Conservation (phyloP, 768 basidiomycete genomes). For the Tubosaeta sp. region DNA sequence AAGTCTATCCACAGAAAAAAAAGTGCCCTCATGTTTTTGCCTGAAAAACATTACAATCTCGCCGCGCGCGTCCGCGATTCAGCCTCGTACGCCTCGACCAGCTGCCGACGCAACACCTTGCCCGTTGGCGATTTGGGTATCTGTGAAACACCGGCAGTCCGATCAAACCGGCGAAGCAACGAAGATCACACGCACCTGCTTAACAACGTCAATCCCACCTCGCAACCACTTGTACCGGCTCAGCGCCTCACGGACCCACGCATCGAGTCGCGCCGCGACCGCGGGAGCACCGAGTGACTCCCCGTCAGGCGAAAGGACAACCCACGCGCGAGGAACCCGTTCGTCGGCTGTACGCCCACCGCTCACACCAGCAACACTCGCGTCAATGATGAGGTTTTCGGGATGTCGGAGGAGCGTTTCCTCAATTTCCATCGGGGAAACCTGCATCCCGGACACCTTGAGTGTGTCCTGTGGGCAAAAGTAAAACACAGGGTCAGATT, state of each 20-base stretch:
- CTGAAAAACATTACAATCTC: slow-evolving; percentile 19
- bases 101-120: slow-evolving; percentile 57
- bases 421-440: slow-evolving; percentile 79
- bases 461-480: slow-evolving; percentile 57
- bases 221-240: slow-evolving; percentile 76
- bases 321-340: slow-evolving; percentile 73
- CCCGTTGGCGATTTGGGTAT: slow-evolving; percentile 75
- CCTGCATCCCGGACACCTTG: slow-evolving; percentile 76
- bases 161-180: neutral
- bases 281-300: slow-evolving; percentile 40
- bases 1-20: neutral
- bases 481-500: neutral
- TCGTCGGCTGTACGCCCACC: slow-evolving; percentile 71
- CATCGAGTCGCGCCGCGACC: slow-evolving; percentile 46
- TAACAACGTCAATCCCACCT: slow-evolving; percentile 65
- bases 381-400: slow-evolving; percentile 57
- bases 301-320: slow-evolving; percentile 60
- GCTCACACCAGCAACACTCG: slow-evolving; percentile 66
- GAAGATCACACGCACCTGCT: slow-evolving; percentile 46
- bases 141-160: slow-evolving; percentile 29
- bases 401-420: slow-evolving; percentile 59
- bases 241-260: slow-evolving; percentile 58
- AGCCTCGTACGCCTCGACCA: slow-evolving; percentile 57
- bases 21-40: neutral
- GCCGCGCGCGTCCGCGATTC: slow-evolving; percentile 15